Base-by-base conservation (phyloP, 345 rosid genomes). In the Anacardium occidentale region DNA sequence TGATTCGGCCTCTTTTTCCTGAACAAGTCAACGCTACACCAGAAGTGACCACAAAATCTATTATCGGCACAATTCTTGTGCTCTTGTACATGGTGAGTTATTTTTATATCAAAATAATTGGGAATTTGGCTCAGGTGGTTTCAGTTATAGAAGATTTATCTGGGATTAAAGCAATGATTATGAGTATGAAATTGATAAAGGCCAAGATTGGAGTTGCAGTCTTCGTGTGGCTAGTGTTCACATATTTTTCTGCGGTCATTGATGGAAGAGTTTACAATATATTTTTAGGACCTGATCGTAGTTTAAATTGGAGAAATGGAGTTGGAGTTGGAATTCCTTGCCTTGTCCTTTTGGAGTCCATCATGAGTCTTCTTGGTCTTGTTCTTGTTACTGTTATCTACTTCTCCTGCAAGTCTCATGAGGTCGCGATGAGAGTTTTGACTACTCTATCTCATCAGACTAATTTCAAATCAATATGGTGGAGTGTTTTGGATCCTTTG, bases 341-440 rank as follows among this genome's bases (percentile, higher is more conserved):
- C 52, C 63, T 80, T 17, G 14, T 81, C 70, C 9, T 37, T 6
- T 2, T 82, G 62, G 64, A 82, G 53, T 56, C 77, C 17, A 51
- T 15, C 61, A 63, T 80, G 52, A 51, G 74, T 50, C 69, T 85
- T 26, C 71, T 80, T 18, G 75, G 83, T 13, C 80, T 82, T 10
- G 91, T 88, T 2, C 55, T 73, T 21, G 80, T 82, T 17, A 83
- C 91, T 0, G 80, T 84, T 5, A 62, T 84, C 32, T 88, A 88
- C 75, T 84, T 88, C 6, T 83, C 84, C 12, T 85, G 91, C 81
- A 85, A 87, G 72, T 81, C 89, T 0, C 82, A 83, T 37, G 42
- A 37, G 42, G 42, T 59, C 89, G 85, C 85, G 72, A 77, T 67
- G 84, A 85, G 61, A 80, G 42, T 37, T 6, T 37, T 37, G 42